Evolutionary conservation across 1,284 basidiomycete genomes (phyloP), one percentile per base, ranked within the genome.

Genomic region (Cronartium ribicola): DNA sequence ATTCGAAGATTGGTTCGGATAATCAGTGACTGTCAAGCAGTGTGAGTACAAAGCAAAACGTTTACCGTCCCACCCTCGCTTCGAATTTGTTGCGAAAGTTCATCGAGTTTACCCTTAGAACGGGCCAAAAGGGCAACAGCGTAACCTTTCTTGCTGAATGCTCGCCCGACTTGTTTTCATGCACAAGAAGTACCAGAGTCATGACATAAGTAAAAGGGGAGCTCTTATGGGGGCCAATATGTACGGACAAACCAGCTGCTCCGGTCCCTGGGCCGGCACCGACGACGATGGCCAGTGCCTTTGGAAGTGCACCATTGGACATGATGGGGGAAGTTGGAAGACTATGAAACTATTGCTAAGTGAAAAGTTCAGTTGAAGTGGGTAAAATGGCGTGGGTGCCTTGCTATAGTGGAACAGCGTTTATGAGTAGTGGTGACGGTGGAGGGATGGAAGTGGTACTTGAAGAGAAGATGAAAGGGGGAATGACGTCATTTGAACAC

Each of bases 221-320:
- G 11, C 14, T 55, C 3, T 55, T 20, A 51, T 14, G 5, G 17
- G 5, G 6, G 0, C 5, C 11, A 13, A 51, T 14, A n/a, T 55
- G 8, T n/a, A 55, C 29, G 29, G 51, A 55, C n/a, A 29, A n/a
- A 55, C 51, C 51, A 20, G 51, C 51, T 55, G 51, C n/a, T 20
- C 51, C 51, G 29, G 51, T 55, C n/a, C 51, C 51, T 20, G n/a
- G 51, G 11, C 51, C 51, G 7, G 29, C 51, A 2, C 51, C 51
- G 17, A 55, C 51, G 51, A 55, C 4, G 51, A 55, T 55, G 29
- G 51, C 51, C n/a, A 55, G 51, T 20, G 51, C 51, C n/a, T n/a
- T 55, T n/a, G 13, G 51, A n/a, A 55, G 13, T 55, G 29, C 1
- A 29, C 29, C 29, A 29, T 29, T 29, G 29, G 29, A 29, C 29